phyloP scores from a whole-genome alignment of 306 rosid species.

The Pterocarpus santalinus region DNA sequence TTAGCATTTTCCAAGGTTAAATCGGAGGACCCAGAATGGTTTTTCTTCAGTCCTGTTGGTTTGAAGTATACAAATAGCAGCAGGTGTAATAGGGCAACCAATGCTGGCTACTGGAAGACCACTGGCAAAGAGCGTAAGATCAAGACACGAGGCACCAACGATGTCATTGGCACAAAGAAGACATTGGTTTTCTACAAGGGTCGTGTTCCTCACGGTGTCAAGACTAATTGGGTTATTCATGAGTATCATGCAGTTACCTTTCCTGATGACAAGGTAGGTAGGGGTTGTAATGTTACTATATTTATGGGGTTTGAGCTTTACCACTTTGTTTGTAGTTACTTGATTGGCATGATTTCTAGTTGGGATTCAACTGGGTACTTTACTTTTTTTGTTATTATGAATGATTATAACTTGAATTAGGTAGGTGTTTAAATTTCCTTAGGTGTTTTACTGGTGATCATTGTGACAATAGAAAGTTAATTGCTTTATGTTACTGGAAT shows the following conservation, averaged over 20 bases:
- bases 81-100: constrained; percentile 50
- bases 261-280: constrained; percentile 42
- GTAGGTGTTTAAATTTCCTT: background rate
- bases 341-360: background rate
- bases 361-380: background rate
- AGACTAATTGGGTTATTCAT: constrained; percentile 70
- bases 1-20: constrained; percentile 46
- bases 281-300: background rate
- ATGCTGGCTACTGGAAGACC: constrained; percentile 67
- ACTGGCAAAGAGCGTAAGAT: constrained; percentile 58
- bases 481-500: background rate
- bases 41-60: constrained; percentile 52
- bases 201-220: constrained; percentile 34
- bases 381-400: background rate
- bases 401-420: background rate
- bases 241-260: constrained; percentile 52
- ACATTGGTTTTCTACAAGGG: constrained; percentile 59
- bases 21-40: constrained; percentile 60
- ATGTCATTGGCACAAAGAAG: constrained; percentile 64
- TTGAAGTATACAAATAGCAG: constrained; percentile 44
- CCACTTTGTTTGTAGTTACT: background rate
- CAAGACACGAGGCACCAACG: constrained; percentile 32
- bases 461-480: background rate
- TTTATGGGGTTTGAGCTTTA: background rate
- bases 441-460: background rate